Evolutionary conservation across 2,329 filamentous ascomycete species (phyloP).

Genomic region (Capronia coronata): DNA sequence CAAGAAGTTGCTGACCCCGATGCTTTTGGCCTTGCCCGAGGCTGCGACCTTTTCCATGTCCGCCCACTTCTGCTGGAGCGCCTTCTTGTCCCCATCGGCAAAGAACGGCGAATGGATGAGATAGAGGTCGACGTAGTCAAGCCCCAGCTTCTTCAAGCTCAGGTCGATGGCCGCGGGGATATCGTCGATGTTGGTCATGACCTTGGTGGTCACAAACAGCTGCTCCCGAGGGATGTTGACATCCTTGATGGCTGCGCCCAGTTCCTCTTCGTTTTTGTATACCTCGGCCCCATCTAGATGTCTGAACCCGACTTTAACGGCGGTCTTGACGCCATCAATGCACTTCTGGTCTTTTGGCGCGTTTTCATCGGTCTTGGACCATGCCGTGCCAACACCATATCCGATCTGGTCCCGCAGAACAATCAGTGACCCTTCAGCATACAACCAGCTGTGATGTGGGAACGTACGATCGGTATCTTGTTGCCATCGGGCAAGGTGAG

Average conservation of each 20-base stretch:
- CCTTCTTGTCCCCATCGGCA: constrained; percentile 43
- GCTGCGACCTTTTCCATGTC: constrained; percentile 54
- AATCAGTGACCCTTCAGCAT: background rate
- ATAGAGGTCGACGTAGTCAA: constrained; percentile 60
- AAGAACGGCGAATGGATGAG: constrained; percentile 58
- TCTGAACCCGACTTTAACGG: constrained; percentile 53
- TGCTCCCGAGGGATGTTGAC: constrained; percentile 42
- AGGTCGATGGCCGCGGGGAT: constrained; percentile 50
- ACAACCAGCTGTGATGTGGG: background rate
- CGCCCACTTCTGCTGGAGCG: constrained; percentile 54
- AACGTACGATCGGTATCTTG: constrained; percentile 27
- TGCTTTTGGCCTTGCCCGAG: constrained; percentile 53
- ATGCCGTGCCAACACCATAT: constrained; percentile 59
- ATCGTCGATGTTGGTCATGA: constrained; percentile 47
- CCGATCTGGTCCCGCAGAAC: constrained; percentile 41
- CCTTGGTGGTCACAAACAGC: constrained; percentile 53
- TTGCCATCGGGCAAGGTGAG: constrained; percentile 27
- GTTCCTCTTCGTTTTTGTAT: constrained; percentile 45
- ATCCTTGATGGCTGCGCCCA: constrained; percentile 45
- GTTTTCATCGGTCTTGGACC: constrained; percentile 50
- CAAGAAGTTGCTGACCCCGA: constrained; percentile 58
- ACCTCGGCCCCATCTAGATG: constrained; percentile 60
- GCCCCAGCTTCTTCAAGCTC: constrained; percentile 54
- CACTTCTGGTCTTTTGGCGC: constrained; percentile 47
- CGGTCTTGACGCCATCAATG: constrained; percentile 51